A percentile compares a stretch with the other conserved stretches of the same genome.
These are phyloP conservation scores for Sarcomyxa edulis DNA, from an alignment of 768 basidiomycete species.

Conservation along the genomic window DNA sequence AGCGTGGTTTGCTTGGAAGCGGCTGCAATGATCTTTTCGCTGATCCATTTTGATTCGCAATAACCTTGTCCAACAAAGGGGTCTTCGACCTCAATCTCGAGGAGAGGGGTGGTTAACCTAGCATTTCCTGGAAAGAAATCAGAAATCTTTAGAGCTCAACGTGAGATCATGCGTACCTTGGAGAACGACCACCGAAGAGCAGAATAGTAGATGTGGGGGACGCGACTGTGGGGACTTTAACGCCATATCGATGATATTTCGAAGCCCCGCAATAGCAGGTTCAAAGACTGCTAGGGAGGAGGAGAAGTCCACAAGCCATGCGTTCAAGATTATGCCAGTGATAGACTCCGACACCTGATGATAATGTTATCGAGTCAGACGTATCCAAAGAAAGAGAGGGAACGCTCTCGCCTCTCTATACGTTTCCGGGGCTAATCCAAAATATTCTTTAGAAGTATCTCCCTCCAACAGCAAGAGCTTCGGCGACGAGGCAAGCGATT, in stretches of 20 bases:
- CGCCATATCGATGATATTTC: constrained; percentile 23
- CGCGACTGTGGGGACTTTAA: background rate
- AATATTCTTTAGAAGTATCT: constrained; percentile 12
- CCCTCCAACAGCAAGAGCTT: constrained; percentile 9
- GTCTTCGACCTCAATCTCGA: no score
- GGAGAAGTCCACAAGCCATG: constrained; percentile 36
- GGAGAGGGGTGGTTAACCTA: no score
- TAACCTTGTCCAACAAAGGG: background rate
- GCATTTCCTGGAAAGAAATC: background rate
- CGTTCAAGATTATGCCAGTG: constrained; percentile 24
- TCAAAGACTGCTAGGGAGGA: constrained; percentile 28
- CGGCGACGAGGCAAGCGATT: constrained; percentile 10
- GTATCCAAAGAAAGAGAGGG: background rate
- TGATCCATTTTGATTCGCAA: constrained; percentile 4
- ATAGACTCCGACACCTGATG: constrained; percentile 14
- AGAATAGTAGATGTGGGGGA: background rate
- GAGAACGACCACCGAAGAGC: background rate
- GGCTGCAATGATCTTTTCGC: constrained; percentile 20
- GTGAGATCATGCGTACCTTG: background rate
- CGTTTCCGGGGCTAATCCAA: constrained; percentile 8
- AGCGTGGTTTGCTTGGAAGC: constrained; percentile 24
- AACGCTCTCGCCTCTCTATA: constrained; percentile 13
- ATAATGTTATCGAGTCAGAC: no score
- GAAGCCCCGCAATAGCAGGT: constrained; percentile 21
- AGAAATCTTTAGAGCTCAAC: background rate